These are phyloP conservation scores for Pholiota conissans DNA, from an alignment of 768 basidiomycete species.

Conservation along the genomic window DNA sequence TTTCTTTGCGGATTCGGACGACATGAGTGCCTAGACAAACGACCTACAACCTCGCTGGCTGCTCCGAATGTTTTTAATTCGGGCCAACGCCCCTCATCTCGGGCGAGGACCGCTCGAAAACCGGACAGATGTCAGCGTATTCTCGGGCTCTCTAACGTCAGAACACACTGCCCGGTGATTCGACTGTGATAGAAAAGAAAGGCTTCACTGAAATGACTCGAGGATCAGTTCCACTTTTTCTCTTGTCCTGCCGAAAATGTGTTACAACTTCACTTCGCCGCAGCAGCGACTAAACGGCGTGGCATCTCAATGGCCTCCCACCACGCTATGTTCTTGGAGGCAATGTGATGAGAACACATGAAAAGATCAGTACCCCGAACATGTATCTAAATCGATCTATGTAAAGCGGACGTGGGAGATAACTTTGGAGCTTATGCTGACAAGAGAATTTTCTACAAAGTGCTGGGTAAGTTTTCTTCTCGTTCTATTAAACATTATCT, in stretches of 20 bases:
- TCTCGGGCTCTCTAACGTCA: neutral
- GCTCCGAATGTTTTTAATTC: neutral
- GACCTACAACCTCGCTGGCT: neutral
- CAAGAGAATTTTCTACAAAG: neutral
- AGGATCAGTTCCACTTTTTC: neutral
- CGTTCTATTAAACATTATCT: constrained; percentile 11
- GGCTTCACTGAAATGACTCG: neutral
- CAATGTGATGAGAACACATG: constrained; percentile 2
- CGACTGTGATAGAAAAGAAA: neutral
- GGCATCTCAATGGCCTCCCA: constrained; percentile 6
- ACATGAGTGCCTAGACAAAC: neutral
- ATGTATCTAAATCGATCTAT: neutral
- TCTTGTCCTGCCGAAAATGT: neutral
- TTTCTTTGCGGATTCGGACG: neutral
- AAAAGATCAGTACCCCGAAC: constrained; percentile 7
- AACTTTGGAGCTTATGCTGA: neutral
- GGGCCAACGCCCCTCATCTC: neutral
- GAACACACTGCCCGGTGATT: too few species aligned
- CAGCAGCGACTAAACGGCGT: constrained; percentile 8
- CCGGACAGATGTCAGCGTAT: neutral
- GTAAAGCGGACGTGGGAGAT: constrained; percentile 5
- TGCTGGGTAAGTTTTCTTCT: neutral
- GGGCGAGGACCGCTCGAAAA: neutral
- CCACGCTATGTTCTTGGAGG: constrained; percentile 6
- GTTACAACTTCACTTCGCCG: neutral